A percentile compares a stretch with the other conserved stretches of the same genome.
phyloP scores from a whole-genome alignment of 768 basidiomycete species.

The Ramaria sp. region DNA sequence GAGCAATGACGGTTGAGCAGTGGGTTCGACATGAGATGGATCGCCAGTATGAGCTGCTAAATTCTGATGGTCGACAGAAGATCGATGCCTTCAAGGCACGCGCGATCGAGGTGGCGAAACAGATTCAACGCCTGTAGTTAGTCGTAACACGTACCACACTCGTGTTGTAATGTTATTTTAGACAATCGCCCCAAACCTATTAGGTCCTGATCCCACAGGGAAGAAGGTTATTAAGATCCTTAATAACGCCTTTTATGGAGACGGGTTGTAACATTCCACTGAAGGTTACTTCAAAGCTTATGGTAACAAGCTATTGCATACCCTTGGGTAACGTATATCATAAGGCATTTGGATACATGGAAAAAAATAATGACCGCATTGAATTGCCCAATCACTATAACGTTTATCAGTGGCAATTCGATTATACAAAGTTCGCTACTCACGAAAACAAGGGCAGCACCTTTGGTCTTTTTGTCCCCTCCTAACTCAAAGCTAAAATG shows the following conservation, averaged over 20 bases:
- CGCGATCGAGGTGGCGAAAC: constrained; percentile 25
- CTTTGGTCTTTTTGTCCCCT: constrained; percentile 99
- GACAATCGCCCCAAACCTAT: neutral
- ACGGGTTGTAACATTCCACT: too few species aligned
- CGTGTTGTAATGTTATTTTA: neutral
- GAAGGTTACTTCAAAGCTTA: too few species aligned
- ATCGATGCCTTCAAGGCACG: constrained; percentile 38
- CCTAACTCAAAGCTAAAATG: constrained; percentile 86
- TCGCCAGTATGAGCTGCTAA: constrained; percentile 50
- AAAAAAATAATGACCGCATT: neutral
- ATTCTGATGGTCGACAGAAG: constrained; percentile 38
- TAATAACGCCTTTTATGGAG: too few species aligned
- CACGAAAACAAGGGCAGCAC: constrained; percentile 90
- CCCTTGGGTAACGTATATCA: neutral
- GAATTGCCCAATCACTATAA: neutral
- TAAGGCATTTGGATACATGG: constrained; percentile 3
- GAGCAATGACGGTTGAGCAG: constrained; percentile 73
- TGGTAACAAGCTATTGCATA: too few species aligned
- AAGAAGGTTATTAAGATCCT: too few species aligned
- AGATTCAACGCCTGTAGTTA: constrained; percentile 18
- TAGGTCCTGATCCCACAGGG: neutral
- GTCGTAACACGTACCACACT: neutral
- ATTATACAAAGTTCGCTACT: constrained; percentile 23
- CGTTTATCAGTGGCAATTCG: neutral
- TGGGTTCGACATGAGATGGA: constrained; percentile 73